These are phyloP conservation scores for Geotrichum ghanense DNA, from an alignment of 805 yeast species.

Conservation along the genomic window DNA sequence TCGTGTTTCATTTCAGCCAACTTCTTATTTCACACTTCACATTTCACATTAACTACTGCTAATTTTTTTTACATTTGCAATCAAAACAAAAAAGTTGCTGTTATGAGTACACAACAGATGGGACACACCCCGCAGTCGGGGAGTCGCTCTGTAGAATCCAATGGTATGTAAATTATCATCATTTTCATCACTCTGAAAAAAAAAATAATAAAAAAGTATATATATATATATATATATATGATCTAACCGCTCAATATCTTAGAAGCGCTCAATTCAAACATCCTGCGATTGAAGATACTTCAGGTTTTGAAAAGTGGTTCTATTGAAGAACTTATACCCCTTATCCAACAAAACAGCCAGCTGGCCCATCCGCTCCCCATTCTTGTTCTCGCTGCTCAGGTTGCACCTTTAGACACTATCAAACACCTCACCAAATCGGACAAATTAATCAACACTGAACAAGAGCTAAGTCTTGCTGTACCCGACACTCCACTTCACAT, in stretches of 20 bases:
- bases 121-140: too few species aligned
- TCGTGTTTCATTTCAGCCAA: too few species aligned
- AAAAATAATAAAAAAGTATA: background rate
- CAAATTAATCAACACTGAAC: slow-evolving; percentile 62
- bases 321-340: background rate
- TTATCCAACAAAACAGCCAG: background rate
- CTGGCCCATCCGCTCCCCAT: background rate
- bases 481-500: slow-evolving; percentile 90
- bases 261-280: slow-evolving; percentile 10
- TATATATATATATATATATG: too few species aligned
- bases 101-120: too few species aligned
- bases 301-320: slow-evolving; percentile 10
- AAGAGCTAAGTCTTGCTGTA: slow-evolving; percentile 31
- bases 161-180: background rate
- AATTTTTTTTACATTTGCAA: too few species aligned
- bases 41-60: too few species aligned
- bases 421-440: slow-evolving; percentile 25
- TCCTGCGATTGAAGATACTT: slow-evolving; percentile 14
- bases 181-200: background rate
- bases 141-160: background rate
- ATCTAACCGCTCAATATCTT: too few species aligned
- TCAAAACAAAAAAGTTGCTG: too few species aligned
- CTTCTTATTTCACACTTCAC: too few species aligned
- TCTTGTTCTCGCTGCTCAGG: slow-evolving; percentile 79
- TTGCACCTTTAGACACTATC: slow-evolving; percentile 52